These are phyloP conservation scores for Diutina siamensis DNA, from an alignment of 1,139 yeast genomes.

Conservation along the genomic window DNA sequence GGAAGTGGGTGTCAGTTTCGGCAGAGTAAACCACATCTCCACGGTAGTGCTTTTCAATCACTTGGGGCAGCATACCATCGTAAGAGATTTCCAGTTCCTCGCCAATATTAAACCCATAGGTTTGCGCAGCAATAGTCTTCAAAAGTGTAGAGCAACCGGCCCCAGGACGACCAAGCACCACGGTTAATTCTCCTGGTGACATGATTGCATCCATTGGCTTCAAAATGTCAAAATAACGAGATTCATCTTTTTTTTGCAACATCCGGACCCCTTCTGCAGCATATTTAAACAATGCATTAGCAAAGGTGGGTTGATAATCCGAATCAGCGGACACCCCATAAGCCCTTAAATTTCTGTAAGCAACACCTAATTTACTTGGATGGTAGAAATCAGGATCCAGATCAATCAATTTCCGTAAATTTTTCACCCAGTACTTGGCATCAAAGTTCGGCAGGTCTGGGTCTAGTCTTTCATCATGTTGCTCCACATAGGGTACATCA, in stretches of 20 bases:
- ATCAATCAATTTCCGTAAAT: slow-evolving; percentile 43
- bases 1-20: slow-evolving; percentile 7
- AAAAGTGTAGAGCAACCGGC: slow-evolving; percentile 76
- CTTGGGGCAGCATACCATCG: slow-evolving; percentile 6
- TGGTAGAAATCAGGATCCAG: slow-evolving; percentile 56
- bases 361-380: slow-evolving; percentile 53
- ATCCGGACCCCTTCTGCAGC: background rate
- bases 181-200: slow-evolving; percentile 62
- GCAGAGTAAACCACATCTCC: slow-evolving; percentile 8
- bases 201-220: slow-evolving; percentile 59
- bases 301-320: slow-evolving; percentile 67
- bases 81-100: slow-evolving; percentile 3
- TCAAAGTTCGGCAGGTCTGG: slow-evolving; percentile 44
- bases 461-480: slow-evolving; percentile 12
- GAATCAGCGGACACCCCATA: slow-evolving; percentile 69
- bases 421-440: slow-evolving; percentile 63
- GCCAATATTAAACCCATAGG: slow-evolving; percentile 56
- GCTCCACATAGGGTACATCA: slow-evolving; percentile 9
- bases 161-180: slow-evolving; percentile 76
- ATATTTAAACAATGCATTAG: slow-evolving; percentile 27
- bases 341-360: slow-evolving; percentile 58
- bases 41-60: slow-evolving; percentile 5
- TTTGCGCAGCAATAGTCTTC: slow-evolving; percentile 57
- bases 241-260: background rate
- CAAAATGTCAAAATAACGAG: slow-evolving; percentile 38